Evolutionary conservation across 306 rosid species (phyloP), one percentile per base, ranked within the genome.

Genomic region (Malus sieversii): DNA sequence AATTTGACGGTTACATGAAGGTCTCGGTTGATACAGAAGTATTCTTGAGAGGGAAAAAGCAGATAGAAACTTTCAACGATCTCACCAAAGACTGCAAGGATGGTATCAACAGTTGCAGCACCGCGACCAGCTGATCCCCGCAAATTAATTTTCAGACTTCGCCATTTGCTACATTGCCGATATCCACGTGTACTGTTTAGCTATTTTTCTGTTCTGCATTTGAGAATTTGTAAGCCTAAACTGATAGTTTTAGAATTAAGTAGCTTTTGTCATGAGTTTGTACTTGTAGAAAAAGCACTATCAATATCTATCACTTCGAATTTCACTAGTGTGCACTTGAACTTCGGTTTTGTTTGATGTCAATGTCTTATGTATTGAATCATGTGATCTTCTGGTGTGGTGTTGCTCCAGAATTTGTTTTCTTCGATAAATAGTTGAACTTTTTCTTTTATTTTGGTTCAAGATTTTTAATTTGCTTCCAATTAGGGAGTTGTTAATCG

Each of bases 1-100:
- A 92, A 80, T 92, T 96, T 55, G 99, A 96, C 82, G 99, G 98
- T 64, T 96, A 92, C 86, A 96, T 96, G 99, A 92, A 92, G 85
- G 89, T 87, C 60, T 92, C 99, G 38, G 84, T 96, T 42, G 98
- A 96, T 82, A 92, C 99, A 27, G 98, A 92, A 83, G 97, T 96
- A 78, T 96, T 92, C 86, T 82, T 96, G 88, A 89, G 98, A 88
- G 99, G 99, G 79, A 92, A 96, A 79, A 92, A 87, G 79, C 99
- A 90, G 89, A 81, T 90, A 11, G 99, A 96, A 78, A 96, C 99
- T 32, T 96, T 96, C 90, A 96, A 92, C 58, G 98, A 89, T 83
- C 90, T 92, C 83, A 92, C 98, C 7, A 90, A 84, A 58, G 98
- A 96, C 77, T 96, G 99, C 89, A 92, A 96, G 90, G 97, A 96